phyloP scores from a whole-genome alignment of 192 early-diverging fungal species.

The Linnemannia schmuckeri region DNA sequence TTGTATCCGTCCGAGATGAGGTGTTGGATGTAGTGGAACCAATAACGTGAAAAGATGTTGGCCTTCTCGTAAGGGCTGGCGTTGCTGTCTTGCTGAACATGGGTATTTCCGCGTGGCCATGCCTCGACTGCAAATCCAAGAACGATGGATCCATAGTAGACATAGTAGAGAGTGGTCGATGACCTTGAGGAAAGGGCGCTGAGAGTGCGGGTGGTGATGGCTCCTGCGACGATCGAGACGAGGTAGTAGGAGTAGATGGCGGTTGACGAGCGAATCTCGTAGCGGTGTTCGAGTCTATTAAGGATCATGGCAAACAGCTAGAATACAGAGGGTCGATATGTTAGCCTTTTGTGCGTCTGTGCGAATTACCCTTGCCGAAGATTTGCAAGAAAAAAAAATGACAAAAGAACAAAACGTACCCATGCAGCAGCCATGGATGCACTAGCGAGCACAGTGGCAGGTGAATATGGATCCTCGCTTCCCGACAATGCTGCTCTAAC shows the following conservation, averaged over 20 bases:
- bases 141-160: conserved; percentile 7
- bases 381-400: neutral
- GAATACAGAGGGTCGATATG: neutral
- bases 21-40: conserved; percentile 29
- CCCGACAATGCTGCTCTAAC: conserved; percentile 20
- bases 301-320: conserved; percentile 13
- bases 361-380: too few species aligned
- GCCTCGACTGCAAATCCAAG: conserved; percentile 26
- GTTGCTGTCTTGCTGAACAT: conserved; percentile 17
- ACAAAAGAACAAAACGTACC: conserved; percentile 17
- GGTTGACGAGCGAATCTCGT: conserved; percentile 32
- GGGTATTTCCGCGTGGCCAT: conserved; percentile 28
- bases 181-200: conserved; percentile 22
- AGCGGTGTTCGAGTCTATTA: conserved; percentile 26
- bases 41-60: conserved; percentile 36
- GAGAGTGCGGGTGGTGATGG: conserved; percentile 17
- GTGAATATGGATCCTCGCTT: conserved; percentile 5
- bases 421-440: conserved; percentile 28
- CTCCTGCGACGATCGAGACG: conserved; percentile 7
- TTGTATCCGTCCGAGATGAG: conserved; percentile 36
- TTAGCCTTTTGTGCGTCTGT: neutral
- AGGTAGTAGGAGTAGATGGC: conserved; percentile 24
- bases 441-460: conserved; percentile 15
- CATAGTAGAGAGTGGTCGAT: conserved; percentile 11
- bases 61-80: conserved; percentile 33